These are phyloP conservation scores for Tetraselmis chui DNA, from an alignment of 139 green algal genomes.

Conservation along the genomic window DNA sequence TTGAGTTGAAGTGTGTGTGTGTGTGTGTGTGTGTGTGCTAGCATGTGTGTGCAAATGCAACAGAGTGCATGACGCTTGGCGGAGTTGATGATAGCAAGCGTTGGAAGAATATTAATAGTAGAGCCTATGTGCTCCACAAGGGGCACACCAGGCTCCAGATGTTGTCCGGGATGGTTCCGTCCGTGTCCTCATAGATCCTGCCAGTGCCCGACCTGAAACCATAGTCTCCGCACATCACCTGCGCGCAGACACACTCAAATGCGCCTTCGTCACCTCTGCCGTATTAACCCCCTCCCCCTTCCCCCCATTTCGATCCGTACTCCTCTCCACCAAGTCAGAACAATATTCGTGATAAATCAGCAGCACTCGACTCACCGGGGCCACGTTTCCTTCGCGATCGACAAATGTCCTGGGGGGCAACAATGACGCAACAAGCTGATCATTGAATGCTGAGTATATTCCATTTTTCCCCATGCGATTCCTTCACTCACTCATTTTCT, in stretches of 20 bases:
- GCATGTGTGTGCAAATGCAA: too few relatives aligned
- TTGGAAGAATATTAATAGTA: too few relatives aligned
- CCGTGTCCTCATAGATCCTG: slow-evolving; percentile 71
- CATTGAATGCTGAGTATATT: not conserved
- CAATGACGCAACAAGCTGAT: not conserved
- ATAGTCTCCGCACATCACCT: slow-evolving; percentile 78
- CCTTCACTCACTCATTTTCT: too few relatives aligned
- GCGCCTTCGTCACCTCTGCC: not conserved
- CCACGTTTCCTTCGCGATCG: not conserved
- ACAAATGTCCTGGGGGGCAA: not conserved
- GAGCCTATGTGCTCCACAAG: too few relatives aligned
- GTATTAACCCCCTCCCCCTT: not conserved
- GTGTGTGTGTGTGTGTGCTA: too few relatives aligned
- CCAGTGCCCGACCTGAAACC: slow-evolving; percentile 73
- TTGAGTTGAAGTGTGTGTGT: too few relatives aligned
- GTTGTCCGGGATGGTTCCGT: slow-evolving; percentile 65
- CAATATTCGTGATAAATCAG: too few relatives aligned
- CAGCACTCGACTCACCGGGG: not conserved
- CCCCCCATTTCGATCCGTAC: too few relatives aligned
- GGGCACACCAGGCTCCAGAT: slow-evolving; percentile 51
- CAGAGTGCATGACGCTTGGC: too few relatives aligned
- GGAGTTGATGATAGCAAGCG: too few relatives aligned
- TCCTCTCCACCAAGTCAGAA: too few relatives aligned
- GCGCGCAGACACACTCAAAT: not conserved
- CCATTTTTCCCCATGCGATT: too few relatives aligned